A percentile compares a stretch with the other conserved stretches of the same genome.
Evolutionary conservation across 108 stramenopile species (phyloP).

Genomic region (Cylindrotheca closterium): DNA sequence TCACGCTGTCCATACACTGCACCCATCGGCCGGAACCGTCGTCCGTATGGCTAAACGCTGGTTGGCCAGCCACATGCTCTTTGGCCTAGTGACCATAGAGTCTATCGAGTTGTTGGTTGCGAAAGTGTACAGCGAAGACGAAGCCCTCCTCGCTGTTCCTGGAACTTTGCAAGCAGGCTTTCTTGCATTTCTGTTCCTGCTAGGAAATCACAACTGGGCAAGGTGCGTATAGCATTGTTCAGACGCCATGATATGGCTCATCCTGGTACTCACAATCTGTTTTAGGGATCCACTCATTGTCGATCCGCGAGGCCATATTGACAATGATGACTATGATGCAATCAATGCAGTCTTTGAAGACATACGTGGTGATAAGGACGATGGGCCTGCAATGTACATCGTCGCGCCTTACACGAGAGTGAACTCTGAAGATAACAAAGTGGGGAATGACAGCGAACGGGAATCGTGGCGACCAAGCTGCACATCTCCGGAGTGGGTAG

Average conservation of each 20-base stretch:
- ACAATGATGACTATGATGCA: slow-evolving; percentile 41
- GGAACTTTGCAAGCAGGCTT: slow-evolving; percentile 66
- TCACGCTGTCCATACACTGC: slow-evolving; percentile 72
- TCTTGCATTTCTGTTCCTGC: slow-evolving; percentile 58
- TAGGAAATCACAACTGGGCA: slow-evolving; percentile 78
- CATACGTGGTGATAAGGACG: slow-evolving; percentile 53
- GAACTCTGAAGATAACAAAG: slow-evolving; percentile 38
- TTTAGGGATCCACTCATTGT: slow-evolving; percentile 73
- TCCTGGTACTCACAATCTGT: slow-evolving; percentile 2
- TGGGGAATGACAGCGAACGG: slow-evolving; percentile 16
- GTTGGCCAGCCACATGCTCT: slow-evolving; percentile 77
- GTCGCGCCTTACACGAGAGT: slow-evolving; percentile 67
- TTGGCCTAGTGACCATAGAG: slow-evolving; percentile 68
- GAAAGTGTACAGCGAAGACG: slow-evolving; percentile 66
- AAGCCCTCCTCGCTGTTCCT: slow-evolving; percentile 45
- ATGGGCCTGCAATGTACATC: slow-evolving; percentile 81
- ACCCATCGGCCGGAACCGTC: slow-evolving; percentile 76
- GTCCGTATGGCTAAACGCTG: slow-evolving; percentile 71
- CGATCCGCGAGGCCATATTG: slow-evolving; percentile 80
- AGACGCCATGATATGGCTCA: no score
- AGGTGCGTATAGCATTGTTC: slow-evolving; percentile 27
- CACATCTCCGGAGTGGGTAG: slow-evolving; percentile 66
- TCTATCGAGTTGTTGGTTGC: slow-evolving; percentile 81
- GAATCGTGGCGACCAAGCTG: slow-evolving; percentile 48
- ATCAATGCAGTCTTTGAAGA: slow-evolving; percentile 66